phyloP scores from a whole-genome alignment of 2,329 filamentous ascomycete genomes.

The Aspergillus tanneri region DNA sequence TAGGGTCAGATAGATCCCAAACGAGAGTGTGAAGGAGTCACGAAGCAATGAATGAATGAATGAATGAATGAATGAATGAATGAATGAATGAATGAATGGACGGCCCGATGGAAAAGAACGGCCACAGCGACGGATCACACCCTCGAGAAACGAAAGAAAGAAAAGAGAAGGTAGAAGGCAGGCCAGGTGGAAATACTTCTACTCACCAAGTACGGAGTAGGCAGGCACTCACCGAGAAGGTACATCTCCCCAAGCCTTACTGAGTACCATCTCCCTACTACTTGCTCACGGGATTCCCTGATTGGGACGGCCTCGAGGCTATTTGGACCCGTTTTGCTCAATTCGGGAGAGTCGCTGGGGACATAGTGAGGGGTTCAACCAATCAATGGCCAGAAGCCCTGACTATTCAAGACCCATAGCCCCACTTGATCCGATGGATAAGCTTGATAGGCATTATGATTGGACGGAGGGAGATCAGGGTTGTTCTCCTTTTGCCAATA shows the following conservation, averaged over 20 bases:
- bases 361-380: too few species aligned
- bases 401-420: constrained; percentile 16
- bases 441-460: background rate
- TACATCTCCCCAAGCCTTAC: constrained; percentile 5
- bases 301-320: constrained; percentile 16
- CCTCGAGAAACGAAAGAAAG: background rate
- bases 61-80: constrained; percentile 7
- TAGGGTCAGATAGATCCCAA: constrained; percentile 22
- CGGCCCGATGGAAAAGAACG: background rate
- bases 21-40: constrained; percentile 30
- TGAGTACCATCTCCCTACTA: too few species aligned
- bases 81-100: background rate
- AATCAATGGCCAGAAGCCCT: constrained; percentile 6
- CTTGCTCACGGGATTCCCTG: too few species aligned
- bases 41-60: too few species aligned
- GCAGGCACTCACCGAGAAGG: background rate
- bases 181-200: too few species aligned
- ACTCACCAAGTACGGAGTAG: too few species aligned
- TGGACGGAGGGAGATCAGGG: background rate
- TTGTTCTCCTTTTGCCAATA: background rate
- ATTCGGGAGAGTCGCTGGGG: constrained; percentile 1
- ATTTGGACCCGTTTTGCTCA: constrained; percentile 11
- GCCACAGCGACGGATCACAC: background rate
- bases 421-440: too few species aligned
- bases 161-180: background rate